A percentile compares a stretch with the other conserved stretches of the same genome.
These are phyloP conservation scores for Cladophialophora immunda DNA, from an alignment of 2,329 filamentous ascomycete species.

Conservation along the genomic window DNA sequence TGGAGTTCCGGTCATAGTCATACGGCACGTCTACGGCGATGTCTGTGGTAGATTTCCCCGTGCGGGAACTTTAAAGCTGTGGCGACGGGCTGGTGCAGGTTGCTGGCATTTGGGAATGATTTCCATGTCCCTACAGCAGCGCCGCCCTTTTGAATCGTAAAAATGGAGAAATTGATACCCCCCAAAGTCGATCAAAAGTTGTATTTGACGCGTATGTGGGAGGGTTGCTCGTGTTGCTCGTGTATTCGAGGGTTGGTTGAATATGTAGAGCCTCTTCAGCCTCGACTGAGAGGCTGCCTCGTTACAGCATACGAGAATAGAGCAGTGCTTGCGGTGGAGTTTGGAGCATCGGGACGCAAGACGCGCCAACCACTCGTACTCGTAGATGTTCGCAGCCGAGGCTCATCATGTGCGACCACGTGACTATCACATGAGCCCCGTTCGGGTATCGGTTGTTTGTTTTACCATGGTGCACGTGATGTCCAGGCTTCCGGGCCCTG, in stretches of 20 bases:
- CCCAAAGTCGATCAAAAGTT: neutral
- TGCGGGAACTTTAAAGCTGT: neutral
- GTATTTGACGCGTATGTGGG: too few relatives aligned
- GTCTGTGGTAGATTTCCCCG: neutral
- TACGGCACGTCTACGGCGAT: neutral
- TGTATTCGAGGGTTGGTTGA: too few relatives aligned
- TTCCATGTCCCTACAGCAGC: neutral
- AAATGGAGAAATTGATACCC: neutral
- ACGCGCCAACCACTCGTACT: neutral
- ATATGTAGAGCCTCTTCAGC: neutral
- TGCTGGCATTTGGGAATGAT: neutral
- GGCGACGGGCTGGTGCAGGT: neutral
- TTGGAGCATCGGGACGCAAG: neutral
- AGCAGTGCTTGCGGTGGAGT: neutral
- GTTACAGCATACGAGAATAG: too few relatives aligned
- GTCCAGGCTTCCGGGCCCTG: neutral
- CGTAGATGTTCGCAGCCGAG: neutral
- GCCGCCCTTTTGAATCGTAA: too few relatives aligned
- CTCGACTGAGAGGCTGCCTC: neutral
- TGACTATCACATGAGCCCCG: neutral
- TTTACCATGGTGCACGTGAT: neutral
- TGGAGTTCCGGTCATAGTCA: conserved; percentile 48
- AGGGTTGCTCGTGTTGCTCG: too few relatives aligned
- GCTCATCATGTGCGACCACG: neutral
- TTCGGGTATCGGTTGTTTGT: neutral